These are phyloP conservation scores for Pilasporangium apinafurcum DNA, from an alignment of 352 stramenopile genomes.

Conservation along the genomic window DNA sequence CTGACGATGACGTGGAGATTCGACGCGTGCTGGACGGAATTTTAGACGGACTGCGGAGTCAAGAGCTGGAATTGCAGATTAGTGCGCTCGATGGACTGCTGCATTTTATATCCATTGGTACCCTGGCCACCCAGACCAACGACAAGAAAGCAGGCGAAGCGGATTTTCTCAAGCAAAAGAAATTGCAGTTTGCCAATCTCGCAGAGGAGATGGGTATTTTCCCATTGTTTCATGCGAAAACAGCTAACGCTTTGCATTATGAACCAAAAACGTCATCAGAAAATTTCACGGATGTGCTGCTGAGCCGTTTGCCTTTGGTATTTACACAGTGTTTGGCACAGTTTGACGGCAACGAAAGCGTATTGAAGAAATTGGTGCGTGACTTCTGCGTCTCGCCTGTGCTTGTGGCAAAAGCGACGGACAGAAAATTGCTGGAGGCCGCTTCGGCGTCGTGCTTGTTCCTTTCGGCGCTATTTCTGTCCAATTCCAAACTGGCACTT, in stretches of 20 bases:
- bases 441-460: constrained; percentile 62
- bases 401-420: constrained; percentile 24
- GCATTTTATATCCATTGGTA: constrained; percentile 53
- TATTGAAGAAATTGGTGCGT: constrained; percentile 58
- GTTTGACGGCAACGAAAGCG: constrained; percentile 56
- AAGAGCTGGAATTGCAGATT: constrained; percentile 56
- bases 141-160: constrained; percentile 12
- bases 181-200: constrained; percentile 41
- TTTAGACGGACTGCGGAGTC: constrained; percentile 66
- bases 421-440: constrained; percentile 40
- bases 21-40: constrained; percentile 49
- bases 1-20: constrained; percentile 34
- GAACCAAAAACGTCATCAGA: constrained; percentile 6
- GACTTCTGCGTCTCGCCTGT: constrained; percentile 71
- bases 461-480: constrained; percentile 72
- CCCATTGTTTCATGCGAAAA: constrained; percentile 54
- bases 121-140: constrained; percentile 2
- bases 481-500: constrained; percentile 76
- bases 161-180: constrained; percentile 15
- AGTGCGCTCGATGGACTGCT: constrained; percentile 65
- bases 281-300: constrained; percentile 32
- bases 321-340: constrained; percentile 83
- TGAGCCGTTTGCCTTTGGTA: constrained; percentile 70
- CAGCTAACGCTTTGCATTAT: constrained; percentile 36
- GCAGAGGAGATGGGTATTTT: constrained; percentile 75